Evolutionary conservation across 2,329 filamentous ascomycete species (phyloP).

Genomic region (Nothomitra cinnamomea): DNA sequence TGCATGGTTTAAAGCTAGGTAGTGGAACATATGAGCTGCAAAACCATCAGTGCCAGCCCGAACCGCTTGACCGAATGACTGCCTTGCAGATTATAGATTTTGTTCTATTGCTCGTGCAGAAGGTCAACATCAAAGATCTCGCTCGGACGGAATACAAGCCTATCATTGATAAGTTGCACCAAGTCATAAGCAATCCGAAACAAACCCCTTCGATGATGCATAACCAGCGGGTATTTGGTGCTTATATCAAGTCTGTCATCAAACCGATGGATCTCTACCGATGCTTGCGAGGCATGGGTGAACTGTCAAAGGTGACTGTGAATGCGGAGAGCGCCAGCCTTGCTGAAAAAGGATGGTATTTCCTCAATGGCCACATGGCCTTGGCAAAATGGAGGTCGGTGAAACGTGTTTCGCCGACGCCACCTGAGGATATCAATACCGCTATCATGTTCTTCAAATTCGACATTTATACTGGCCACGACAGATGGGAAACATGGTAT

Average conservation of each 20-base stretch:
- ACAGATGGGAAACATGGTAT: conserved; percentile 85
- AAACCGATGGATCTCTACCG: conserved; percentile 66
- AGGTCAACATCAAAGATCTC: conserved; percentile 78
- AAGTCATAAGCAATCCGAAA: conserved; percentile 55
- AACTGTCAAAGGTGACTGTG: conserved; percentile 54
- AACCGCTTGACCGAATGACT: conserved; percentile 63
- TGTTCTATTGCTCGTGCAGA: conserved; percentile 62
- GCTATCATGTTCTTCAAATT: conserved; percentile 65
- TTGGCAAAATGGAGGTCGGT: conserved; percentile 70
- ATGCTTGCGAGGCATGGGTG: conserved; percentile 62
- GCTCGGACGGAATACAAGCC: conserved; percentile 79
- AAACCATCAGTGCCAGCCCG: conserved; percentile 64
- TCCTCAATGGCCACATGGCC: conserved; percentile 73
- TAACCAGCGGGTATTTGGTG: conserved; percentile 68
- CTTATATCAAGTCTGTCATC: conserved; percentile 68
- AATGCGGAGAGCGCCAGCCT: conserved; percentile 50
- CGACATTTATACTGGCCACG: conserved; percentile 65
- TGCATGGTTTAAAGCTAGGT: conserved; percentile 65
- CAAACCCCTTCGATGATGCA: conserved; percentile 71
- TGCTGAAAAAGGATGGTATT: conserved; percentile 80
- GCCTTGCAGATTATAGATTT: conserved; percentile 72
- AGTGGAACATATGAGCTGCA: conserved; percentile 46
- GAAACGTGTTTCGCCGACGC: conserved; percentile 60
- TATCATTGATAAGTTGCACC: conserved; percentile 86
- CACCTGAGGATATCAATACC: conserved; percentile 70